A percentile compares a stretch with the other conserved stretches of the same genome.
Conservation (phyloP, 768 basidiomycete genomes). For the Lentinula detonsa region DNA sequence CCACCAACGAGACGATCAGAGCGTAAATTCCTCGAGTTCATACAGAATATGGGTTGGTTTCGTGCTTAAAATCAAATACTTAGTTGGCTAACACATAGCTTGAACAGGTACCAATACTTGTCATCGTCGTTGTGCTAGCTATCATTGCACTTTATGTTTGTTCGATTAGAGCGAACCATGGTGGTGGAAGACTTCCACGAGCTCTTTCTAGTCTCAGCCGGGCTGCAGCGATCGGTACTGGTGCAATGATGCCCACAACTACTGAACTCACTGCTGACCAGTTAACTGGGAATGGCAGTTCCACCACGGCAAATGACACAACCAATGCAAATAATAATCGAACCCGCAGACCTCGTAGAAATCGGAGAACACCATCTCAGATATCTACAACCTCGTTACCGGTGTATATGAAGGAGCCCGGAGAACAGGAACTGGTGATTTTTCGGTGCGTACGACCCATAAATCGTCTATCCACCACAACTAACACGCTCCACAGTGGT, state of each 20-base stretch:
- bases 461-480: neutral
- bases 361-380: constrained; percentile 67
- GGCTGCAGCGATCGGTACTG: constrained; percentile 10
- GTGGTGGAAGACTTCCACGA: constrained; percentile 15
- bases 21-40: neutral
- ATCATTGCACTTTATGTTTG: constrained; percentile 12
- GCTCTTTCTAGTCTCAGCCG: constrained; percentile 7
- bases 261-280: constrained; percentile 53
- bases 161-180: constrained; percentile 7
- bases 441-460: constrained; percentile 29
- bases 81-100: neutral
- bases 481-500: constrained; percentile 28
- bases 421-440: constrained; percentile 77
- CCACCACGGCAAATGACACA: constrained; percentile 14
- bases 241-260: constrained; percentile 7
- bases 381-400: constrained; percentile 75
- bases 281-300: constrained; percentile 42
- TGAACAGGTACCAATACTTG: constrained; percentile 18
- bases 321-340: constrained; percentile 22
- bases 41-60: neutral
- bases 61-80: neutral
- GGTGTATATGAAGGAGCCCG: constrained; percentile 79
- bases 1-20: neutral
- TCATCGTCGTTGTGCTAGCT: constrained; percentile 21
- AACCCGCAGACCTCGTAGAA: constrained; percentile 34